Base-by-base conservation (phyloP, 2,329 filamentous ascomycete species). In the Chaetomium sp. region DNA sequence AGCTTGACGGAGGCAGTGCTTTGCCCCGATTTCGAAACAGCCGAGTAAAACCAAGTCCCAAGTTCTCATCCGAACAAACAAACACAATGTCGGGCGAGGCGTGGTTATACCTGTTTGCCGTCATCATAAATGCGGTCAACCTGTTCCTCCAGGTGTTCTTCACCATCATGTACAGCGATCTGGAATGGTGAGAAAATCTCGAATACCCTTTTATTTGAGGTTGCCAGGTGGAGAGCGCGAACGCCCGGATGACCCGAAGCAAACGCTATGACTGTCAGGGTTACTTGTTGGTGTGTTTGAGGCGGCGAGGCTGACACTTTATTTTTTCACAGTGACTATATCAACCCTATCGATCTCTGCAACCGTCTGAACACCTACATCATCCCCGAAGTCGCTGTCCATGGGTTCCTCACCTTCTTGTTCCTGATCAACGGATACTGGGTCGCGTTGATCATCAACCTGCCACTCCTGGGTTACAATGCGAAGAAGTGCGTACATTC, bases 361-460 rank as follows among this genome's bases (percentile, higher is more conserved):
- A 99, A 99, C 86, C 91, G 94, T 68, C 87, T 99, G 66, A 99
- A 99, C 82, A 95, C 92, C 72, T 99, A 99, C 79, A 99, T 99
- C 72, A 87, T 99, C 69, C 94, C 94, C 70, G 95, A 99, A 82
- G 94, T 94, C 68, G 92, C 90, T 64, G 92, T 99, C 62, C 95
- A 99, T 73, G 92, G 87, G 63, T 94, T 97, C 80, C 76, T 99
- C 69, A 97, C 94, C 52, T 86, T 95, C 72, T 76, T 99, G 62
- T 99, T 99, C 79, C 79, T 99, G 60, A 90, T 99, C 78, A 99
- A 99, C 72, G 94, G 94, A 65, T 99, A 99, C 80, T 99, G 95
- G 95, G 70, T 97, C 62, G 88, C 95, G 52, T 79, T 99, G 60
- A 73, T 96, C 56, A 81, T 99, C 68, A 99, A 99, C 75, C 73